phyloP scores from a whole-genome alignment of 1,139 yeast species.

The Candida tetrigidarum region DNA sequence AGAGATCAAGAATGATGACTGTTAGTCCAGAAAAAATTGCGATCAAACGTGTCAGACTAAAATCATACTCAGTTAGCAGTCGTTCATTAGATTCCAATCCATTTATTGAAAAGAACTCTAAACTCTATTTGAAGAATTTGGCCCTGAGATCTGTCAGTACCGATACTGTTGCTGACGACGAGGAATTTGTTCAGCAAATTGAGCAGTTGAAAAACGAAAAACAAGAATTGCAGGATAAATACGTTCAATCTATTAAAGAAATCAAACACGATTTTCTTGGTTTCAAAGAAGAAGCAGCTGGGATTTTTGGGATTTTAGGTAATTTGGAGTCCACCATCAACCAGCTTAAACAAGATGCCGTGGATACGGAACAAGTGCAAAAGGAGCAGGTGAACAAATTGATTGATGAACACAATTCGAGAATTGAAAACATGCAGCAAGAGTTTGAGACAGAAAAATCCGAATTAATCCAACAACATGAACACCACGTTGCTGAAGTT shows the following conservation, averaged over 20 bases:
- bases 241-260: constrained; percentile 11
- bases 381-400: constrained; percentile 2
- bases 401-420: neutral
- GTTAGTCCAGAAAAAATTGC: neutral
- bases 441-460: constrained; percentile 1
- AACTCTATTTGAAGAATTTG: constrained; percentile 1
- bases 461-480: constrained; percentile 1
- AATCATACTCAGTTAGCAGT: neutral
- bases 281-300: constrained; percentile 11
- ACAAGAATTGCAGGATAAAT: constrained; percentile 6
- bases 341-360: constrained; percentile 3
- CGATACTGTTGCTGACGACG: constrained; percentile 2
- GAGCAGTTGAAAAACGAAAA: constrained; percentile 7
- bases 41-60: constrained; percentile 1
- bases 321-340: constrained; percentile 8
- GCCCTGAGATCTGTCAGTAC: constrained; percentile 3
- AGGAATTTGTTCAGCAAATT: neutral
- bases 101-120: constrained; percentile 4
- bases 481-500: constrained; percentile 1
- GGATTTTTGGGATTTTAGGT: constrained; percentile 4
- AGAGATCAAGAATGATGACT: constrained; percentile 1
- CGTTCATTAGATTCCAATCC: constrained; percentile 7
- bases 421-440: constrained; percentile 1
- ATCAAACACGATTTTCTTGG: constrained; percentile 13
- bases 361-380: neutral